Evolutionary conservation across 2,329 filamentous ascomycete genomes (phyloP).

Genomic region (Apiospora sp.): DNA sequence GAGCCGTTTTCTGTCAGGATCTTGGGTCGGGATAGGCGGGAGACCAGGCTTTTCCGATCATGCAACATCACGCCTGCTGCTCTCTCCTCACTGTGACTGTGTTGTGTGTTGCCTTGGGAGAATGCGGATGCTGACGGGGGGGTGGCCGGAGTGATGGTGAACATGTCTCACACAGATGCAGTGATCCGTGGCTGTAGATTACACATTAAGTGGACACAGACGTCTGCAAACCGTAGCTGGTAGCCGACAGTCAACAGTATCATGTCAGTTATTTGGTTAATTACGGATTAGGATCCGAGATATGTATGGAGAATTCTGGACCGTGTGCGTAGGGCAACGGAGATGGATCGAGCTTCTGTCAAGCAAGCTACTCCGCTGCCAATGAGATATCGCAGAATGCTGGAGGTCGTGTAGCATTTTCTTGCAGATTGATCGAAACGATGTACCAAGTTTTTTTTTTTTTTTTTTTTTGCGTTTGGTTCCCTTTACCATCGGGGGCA

Average conservation of each 20-base stretch:
- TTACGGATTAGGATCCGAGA: not conserved
- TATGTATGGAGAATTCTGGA: conserved; percentile 9
- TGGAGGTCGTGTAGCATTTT: not conserved
- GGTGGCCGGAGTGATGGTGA: not conserved
- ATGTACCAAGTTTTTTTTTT: not conserved
- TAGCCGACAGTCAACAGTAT: not conserved
- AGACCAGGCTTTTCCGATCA: not conserved
- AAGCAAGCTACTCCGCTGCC: not conserved
- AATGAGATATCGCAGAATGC: not conserved
- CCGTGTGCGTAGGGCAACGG: not conserved
- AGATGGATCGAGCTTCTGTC: not conserved
- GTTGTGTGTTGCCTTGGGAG: not conserved
- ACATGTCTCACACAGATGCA: conserved; percentile 5
- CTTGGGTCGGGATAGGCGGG: not conserved
- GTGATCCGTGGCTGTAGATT: conserved; percentile 18
- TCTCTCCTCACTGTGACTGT: not conserved
- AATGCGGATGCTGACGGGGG: not conserved
- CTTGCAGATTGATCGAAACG: not conserved
- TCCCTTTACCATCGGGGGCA: not conserved
- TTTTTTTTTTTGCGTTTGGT: too few species aligned
- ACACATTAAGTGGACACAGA: not conserved
- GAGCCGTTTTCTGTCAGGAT: not conserved
- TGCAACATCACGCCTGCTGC: not conserved
- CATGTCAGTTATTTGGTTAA: not conserved
- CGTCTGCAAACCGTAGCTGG: not conserved